phyloP scores from a whole-genome alignment of 352 stramenopile species.

The Globisporangium cylindrosporum region DNA sequence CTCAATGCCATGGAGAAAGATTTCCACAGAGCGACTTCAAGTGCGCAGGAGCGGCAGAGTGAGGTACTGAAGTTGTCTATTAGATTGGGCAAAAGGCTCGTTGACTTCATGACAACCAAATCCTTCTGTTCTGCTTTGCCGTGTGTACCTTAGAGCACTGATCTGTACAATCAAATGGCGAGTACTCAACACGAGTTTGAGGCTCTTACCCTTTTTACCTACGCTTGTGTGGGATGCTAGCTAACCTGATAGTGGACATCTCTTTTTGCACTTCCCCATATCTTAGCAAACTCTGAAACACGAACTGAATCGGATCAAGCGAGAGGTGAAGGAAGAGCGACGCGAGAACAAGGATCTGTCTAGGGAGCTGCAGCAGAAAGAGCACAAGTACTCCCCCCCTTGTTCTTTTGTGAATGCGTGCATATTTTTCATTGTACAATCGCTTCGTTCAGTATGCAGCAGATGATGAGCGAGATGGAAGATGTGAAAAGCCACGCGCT shows the following conservation, averaged over 20 bases:
- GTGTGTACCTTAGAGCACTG: slow-evolving; percentile 23
- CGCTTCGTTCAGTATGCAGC: slow-evolving; percentile 18
- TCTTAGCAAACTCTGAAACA: slow-evolving; percentile 28
- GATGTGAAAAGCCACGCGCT: slow-evolving; percentile 32
- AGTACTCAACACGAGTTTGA: not conserved
- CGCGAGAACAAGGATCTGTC: slow-evolving; percentile 29
- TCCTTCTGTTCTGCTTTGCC: not conserved
- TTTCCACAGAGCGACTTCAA: slow-evolving; percentile 18
- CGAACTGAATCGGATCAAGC: slow-evolving; percentile 31
- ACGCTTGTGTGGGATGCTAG: not conserved
- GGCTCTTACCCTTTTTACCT: not conserved
- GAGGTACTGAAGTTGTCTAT: slow-evolving; percentile 18
- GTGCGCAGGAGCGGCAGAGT: slow-evolving; percentile 22
- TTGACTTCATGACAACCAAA: not conserved
- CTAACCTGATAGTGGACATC: not conserved
- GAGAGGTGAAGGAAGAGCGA: slow-evolving; percentile 33
- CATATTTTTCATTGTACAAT: not conserved
- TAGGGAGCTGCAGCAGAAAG: slow-evolving; percentile 32
- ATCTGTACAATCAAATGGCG: slow-evolving; percentile 27
- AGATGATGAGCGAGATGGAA: slow-evolving; percentile 33
- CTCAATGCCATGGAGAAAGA: slow-evolving; percentile 19
- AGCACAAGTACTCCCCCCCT: slow-evolving; percentile 20
- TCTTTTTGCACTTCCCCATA: too few relatives aligned
- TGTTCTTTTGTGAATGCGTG: too few relatives aligned
- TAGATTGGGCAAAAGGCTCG: not conserved